Evolutionary conservation across 2,329 filamentous ascomycete species (phyloP), one percentile per base, ranked within the genome.

Genomic region (Daldinia eschscholtzii): DNA sequence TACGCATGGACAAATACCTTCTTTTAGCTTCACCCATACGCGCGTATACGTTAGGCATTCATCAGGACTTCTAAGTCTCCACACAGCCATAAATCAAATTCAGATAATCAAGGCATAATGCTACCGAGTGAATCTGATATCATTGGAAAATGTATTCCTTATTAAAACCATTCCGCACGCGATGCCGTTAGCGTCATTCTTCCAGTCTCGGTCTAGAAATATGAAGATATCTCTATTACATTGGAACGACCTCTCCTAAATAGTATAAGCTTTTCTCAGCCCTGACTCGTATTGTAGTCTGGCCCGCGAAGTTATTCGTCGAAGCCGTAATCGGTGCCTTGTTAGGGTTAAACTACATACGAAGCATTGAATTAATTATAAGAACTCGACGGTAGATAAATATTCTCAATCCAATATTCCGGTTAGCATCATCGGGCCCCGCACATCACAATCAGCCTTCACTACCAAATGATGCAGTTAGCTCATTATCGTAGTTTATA

Each of bases 1-100:
- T 53, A 52, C 52, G 28, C 52, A 60, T 57, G 41, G 56, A 50
- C 60, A 26, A 46, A 63, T 39, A 23, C 57, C 41, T 26, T 39
- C 39, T 41, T 42, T 52, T 42, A 30, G 63, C 62, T 55, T 61
- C 63, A 50, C 20, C 50, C 28, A 53, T 37, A 55, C 28, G 33
- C 30, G 12, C 18, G 50, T 35, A 37, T 35, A 23, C n/a, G 30
- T 30, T 9, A 23, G 20, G 20, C 13, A 44, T n/a, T 33, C 53
- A n/a, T 30, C 46, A 7, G 46, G 4, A 6, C 46, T 30, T 50
- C 46, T 6, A 30, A n/a, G 46, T 33, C 46, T 33, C 46, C 46
- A 52, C 46, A 52, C 28, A 52, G 15, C 46, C 26, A 30, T 52
- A 2, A 30, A 18, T 26, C 7, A 33, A 52, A 33, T 7, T 33